A percentile compares a stretch with the other conserved stretches of the same genome.
These are phyloP conservation scores for Pestalotiopsis sp. DNA, from an alignment of 2,329 filamentous ascomycete species.

Conservation along the genomic window DNA sequence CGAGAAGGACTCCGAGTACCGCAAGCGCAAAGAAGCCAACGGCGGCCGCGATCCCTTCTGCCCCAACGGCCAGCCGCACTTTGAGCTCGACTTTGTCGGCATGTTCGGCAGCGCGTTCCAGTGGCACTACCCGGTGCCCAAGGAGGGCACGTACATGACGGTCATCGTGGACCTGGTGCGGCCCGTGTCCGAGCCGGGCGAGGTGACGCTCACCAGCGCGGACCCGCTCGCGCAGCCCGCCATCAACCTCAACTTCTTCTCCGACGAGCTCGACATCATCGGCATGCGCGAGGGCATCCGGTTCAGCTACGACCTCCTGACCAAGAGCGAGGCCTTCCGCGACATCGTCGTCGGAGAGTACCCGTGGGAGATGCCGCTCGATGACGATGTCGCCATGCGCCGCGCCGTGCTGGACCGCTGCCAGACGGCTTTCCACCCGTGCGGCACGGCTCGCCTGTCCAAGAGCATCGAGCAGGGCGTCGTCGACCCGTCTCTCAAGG, in stretches of 20 bases:
- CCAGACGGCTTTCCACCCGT: conserved; percentile 63
- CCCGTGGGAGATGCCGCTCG: conserved; percentile 62
- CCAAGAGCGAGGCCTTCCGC: conserved; percentile 57
- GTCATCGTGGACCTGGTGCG: conserved; percentile 54
- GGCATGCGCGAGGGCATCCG: conserved; percentile 61
- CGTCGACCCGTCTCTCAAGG: conserved; percentile 47
- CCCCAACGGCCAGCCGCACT: conserved; percentile 60
- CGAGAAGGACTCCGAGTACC: conserved; percentile 50
- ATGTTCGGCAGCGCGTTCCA: conserved; percentile 56
- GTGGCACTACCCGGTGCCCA: conserved; percentile 46
- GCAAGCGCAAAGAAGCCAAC: conserved; percentile 41
- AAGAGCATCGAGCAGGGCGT: conserved; percentile 48
- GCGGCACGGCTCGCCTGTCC: conserved; percentile 50
- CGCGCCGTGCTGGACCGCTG: conserved; percentile 58
- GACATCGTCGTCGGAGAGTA: conserved; percentile 57
- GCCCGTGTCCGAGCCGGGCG: conserved; percentile 47
- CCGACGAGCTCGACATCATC: conserved; percentile 57
- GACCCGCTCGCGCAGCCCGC: conserved; percentile 61
- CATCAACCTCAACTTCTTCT: conserved; percentile 64
- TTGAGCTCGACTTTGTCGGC: conserved; percentile 64
- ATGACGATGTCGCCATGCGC: conserved; percentile 59
- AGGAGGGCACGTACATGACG: conserved; percentile 53
- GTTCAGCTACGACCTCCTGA: conserved; percentile 60
- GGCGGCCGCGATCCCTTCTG: conserved; percentile 55
- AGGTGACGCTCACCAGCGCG: conserved; percentile 57